Percentiles rank a stretch among this genome's conserved stretches.
phyloP scores from a whole-genome alignment of 1,284 basidiomycete species.

The Ceratobasidium sp. region DNA sequence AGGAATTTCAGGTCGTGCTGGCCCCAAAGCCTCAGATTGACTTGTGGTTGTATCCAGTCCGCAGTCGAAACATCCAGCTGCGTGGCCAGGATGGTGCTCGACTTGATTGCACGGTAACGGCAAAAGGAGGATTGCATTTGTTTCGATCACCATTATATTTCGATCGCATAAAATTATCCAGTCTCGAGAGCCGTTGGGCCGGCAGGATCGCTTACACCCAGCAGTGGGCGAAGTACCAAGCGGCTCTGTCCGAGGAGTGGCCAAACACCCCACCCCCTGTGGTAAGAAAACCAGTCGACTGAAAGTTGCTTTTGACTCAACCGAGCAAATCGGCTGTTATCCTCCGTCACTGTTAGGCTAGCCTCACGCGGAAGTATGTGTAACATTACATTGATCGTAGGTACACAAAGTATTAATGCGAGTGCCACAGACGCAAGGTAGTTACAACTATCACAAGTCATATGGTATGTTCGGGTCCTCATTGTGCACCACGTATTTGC shows the following conservation, averaged over 20 bases:
- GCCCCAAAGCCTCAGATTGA: neutral
- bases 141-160: neutral
- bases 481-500: too few species aligned
- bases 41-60: slow-evolving; percentile 28
- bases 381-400: too few species aligned
- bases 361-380: too few species aligned
- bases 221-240: slow-evolving; percentile 19
- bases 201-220: slow-evolving; percentile 36
- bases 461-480: too few species aligned
- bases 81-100: slow-evolving; percentile 38
- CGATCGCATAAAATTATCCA: neutral
- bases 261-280: slow-evolving; percentile 1
- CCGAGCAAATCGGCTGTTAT: too few species aligned
- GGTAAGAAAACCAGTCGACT: slow-evolving; percentile 6
- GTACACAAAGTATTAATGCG: too few species aligned
- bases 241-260: slow-evolving; percentile 29
- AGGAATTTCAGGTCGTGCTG: too few species aligned
- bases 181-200: slow-evolving; percentile 31
- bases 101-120: slow-evolving; percentile 37
- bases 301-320: too few species aligned
- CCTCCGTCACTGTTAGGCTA: too few species aligned
- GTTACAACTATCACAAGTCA: too few species aligned
- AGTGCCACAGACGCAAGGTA: too few species aligned
- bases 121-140: slow-evolving; percentile 21
- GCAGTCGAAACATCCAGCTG: slow-evolving; percentile 40